Evolutionary conservation across 768 basidiomycete species (phyloP).

Genomic region (Boletus sensibilis): DNA sequence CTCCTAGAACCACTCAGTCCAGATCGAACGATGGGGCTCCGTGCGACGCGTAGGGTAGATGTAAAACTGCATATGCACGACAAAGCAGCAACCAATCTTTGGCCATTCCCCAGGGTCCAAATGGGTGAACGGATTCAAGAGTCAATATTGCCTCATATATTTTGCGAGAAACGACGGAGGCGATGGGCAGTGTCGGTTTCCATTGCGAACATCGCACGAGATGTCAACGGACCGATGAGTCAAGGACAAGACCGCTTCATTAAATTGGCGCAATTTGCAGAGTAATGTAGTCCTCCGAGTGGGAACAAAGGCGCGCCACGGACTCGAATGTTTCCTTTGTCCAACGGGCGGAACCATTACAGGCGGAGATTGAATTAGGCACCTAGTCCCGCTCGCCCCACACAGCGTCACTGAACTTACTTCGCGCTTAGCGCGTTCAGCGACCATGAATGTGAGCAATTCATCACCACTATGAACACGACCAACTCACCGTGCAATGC

Average conservation of each 20-base stretch:
- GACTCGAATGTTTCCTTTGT: background rate
- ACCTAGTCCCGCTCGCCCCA: slow-evolving; percentile 34
- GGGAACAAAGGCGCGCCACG: background rate
- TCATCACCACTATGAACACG: background rate
- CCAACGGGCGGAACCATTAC: slow-evolving; percentile 2
- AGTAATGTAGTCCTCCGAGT: background rate
- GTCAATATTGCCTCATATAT: background rate
- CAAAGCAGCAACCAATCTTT: background rate
- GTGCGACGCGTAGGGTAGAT: background rate
- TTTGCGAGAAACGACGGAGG: background rate
- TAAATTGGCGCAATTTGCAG: no score
- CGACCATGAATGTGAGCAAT: slow-evolving; percentile 26
- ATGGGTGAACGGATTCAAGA: background rate
- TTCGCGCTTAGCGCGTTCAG: slow-evolving; percentile 30
- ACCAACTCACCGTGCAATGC: slow-evolving; percentile 3
- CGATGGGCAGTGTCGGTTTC: background rate
- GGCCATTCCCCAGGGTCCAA: background rate
- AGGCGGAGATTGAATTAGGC: slow-evolving; percentile 30
- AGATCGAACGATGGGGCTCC: background rate
- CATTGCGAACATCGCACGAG: background rate
- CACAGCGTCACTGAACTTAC: slow-evolving; percentile 29
- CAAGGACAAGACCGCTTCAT: no score
- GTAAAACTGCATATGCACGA: background rate
- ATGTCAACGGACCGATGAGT: no score
- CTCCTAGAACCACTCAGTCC: no score